Conservation (phyloP, 352 stramenopile species). For the Proteromonas lacertae region DNA sequence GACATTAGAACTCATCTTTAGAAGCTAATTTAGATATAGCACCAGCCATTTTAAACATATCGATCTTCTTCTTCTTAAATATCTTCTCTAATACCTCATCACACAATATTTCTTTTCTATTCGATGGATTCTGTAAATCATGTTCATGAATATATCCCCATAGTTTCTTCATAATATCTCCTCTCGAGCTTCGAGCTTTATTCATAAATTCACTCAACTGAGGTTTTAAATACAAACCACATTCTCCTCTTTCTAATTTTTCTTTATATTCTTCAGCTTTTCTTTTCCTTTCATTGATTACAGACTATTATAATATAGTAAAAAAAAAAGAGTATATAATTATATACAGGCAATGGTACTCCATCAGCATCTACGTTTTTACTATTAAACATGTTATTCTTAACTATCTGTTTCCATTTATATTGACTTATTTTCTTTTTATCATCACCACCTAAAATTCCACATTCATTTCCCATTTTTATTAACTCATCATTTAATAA, state of each 20-base stretch:
- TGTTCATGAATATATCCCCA: not conserved
- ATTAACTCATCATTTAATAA: not conserved
- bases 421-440: not conserved
- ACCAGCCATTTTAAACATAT: not conserved
- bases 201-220: not conserved
- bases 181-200: not conserved
- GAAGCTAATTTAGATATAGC: too few relatives aligned
- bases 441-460: not conserved
- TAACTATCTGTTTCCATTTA: not conserved
- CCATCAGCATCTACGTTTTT: not conserved
- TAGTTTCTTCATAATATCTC: not conserved
- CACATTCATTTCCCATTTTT: not conserved
- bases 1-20: too few relatives aligned
- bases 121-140: not conserved
- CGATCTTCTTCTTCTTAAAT: not conserved
- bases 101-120: not conserved
- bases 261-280: too few relatives aligned
- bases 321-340: not conserved
- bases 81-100: not conserved
- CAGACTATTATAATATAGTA: not conserved
- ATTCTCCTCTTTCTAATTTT: too few relatives aligned
- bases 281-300: too few relatives aligned
- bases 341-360: not conserved
- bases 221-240: too few relatives aligned
- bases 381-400: not conserved